phyloP scores from a whole-genome alignment of 2,329 filamentous ascomycete genomes.

The Fusarium beomiforme region DNA sequence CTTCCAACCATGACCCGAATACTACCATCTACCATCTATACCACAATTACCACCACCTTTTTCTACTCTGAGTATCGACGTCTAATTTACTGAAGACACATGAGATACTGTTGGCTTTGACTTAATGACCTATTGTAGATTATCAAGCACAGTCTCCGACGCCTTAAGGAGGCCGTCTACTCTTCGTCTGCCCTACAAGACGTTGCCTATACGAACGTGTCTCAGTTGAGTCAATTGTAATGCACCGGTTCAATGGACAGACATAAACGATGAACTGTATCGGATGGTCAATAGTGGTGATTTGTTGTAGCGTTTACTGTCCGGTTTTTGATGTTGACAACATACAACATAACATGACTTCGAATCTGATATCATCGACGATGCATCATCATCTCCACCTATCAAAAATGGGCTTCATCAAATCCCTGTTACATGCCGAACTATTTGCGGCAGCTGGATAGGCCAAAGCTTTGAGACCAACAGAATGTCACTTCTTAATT shows the following conservation, averaged over 20 bases:
- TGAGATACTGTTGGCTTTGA: too few species aligned
- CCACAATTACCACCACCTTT: background rate
- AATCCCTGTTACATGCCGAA: slow-evolving; percentile 4
- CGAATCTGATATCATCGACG: background rate
- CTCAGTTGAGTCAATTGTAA: background rate
- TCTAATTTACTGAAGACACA: background rate
- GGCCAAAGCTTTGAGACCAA: slow-evolving; percentile 7
- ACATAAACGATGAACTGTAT: background rate
- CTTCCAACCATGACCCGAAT: background rate
- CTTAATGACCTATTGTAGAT: too few species aligned
- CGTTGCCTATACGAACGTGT: too few species aligned
- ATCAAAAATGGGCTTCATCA: background rate
- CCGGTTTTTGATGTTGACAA: background rate
- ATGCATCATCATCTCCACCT: background rate
- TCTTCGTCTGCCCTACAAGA: too few species aligned
- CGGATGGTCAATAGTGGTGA: background rate
- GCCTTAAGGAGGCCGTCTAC: too few species aligned
- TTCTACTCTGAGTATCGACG: background rate
- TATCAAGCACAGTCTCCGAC: too few species aligned
- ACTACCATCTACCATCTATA: background rate
- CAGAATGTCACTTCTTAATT: background rate
- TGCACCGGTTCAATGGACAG: background rate
- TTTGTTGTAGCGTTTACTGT: background rate
- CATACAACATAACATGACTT: background rate
- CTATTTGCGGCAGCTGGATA: slow-evolving; percentile 8